These are phyloP conservation scores for Fraxinus velutina DNA, from an alignment of 305 asterid genomes.

Conservation along the genomic window DNA sequence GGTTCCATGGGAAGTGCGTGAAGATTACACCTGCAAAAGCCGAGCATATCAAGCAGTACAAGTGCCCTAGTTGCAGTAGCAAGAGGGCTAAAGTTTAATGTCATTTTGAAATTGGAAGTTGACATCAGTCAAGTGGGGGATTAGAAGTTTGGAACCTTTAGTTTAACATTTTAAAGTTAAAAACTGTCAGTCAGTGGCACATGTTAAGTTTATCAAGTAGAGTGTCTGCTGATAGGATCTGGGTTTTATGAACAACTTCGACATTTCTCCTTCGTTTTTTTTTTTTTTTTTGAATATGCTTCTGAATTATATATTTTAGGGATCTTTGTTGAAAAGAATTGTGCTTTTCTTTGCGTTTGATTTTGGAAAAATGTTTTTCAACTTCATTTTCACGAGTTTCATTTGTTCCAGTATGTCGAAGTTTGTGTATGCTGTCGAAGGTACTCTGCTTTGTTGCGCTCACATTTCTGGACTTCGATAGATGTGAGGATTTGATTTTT, in stretches of 20 bases:
- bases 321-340: slow-evolving; percentile 8
- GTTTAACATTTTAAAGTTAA: slow-evolving; percentile 13
- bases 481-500: background rate
- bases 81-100: slow-evolving; percentile 26
- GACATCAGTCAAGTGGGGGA: slow-evolving; percentile 1
- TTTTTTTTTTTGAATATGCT: background rate
- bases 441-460: background rate
- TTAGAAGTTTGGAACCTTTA: slow-evolving; percentile 19
- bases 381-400: background rate
- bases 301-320: slow-evolving; percentile 17
- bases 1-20: slow-evolving; percentile 67
- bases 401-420: background rate
- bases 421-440: background rate
- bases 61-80: slow-evolving; percentile 48
- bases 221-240: slow-evolving; percentile 22
- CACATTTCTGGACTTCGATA: background rate
- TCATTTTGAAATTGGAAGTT: slow-evolving; percentile 8
- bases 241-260: background rate
- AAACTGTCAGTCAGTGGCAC: slow-evolving; percentile 1
- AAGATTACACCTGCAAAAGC: slow-evolving; percentile 58
- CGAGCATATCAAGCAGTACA: slow-evolving; percentile 58
- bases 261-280: background rate
- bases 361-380: slow-evolving; percentile 4
- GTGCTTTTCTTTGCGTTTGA: slow-evolving; percentile 11
- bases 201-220: slow-evolving; percentile 17